Base-by-base conservation (phyloP, 306 rosid species). In the Sophora flavescens region DNA sequence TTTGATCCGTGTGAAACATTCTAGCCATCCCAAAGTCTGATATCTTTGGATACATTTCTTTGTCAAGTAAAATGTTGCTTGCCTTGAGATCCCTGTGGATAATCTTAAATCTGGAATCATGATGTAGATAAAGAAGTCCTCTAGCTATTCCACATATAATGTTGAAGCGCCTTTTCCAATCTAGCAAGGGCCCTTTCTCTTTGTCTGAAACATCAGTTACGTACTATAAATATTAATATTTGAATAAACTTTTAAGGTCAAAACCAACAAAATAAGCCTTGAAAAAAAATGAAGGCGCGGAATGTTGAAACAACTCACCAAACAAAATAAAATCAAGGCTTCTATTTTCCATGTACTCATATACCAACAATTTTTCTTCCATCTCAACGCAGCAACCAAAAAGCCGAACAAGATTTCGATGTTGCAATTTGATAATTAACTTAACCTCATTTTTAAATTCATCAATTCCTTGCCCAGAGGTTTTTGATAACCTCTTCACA, bases 1-100 rank as follows among this genome's bases (percentile, higher is more conserved):
- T 84, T 8, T 90, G 91, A 72, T 88, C 83, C n/a, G 47, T 80
- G n/a, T 79, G 72, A 65, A 90, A 86, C 33, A 90, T 86, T 79
- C 87, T 83, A 8, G 96, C 96, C 85, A 86, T 86, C 10, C 96
- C 96, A 78, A 90, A 90, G 35, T 90, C 96, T 1, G 93, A 90
- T 70, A 88, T 90, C 80, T 86, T 90, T 13, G 93, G 93, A 1
- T 80, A 82, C 84, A 88, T 73, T 47, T 88, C 88, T 59, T 62
- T 77, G 48, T 90, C 92, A 6, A 90, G 90, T 18, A 90, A 73
- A 75, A 90, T 63, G 45, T 90, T 90, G 70, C 96, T 86, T 48
- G 89, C 89, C 74, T 90, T 90, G 54, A 90, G 87, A 71, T 90
- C 97, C 10, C 95, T 89, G 28, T 89, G 95, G 35, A 91, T 89